Percentiles rank a stretch among this genome's conserved stretches.
Evolutionary conservation across 202 grass and related monocot genomes (phyloP).

Genomic region (Thinopyrum obtusiflorum): DNA sequence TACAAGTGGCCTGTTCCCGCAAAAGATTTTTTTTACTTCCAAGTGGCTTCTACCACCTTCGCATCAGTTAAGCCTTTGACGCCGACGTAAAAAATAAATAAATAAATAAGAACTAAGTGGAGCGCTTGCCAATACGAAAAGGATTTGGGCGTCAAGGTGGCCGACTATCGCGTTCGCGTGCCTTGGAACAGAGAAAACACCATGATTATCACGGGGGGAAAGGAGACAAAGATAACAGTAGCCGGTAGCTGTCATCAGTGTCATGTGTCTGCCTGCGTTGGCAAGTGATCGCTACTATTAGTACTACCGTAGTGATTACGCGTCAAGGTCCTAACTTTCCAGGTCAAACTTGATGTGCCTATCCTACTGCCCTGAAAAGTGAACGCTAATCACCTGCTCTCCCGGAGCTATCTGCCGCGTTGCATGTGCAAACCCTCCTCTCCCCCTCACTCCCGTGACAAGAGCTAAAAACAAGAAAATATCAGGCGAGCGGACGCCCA

Average conservation of each 20-base stretch:
- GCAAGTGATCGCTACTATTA: neutral
- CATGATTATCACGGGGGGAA: conserved; percentile 4
- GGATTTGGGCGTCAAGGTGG: neutral
- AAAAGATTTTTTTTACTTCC: too few relatives aligned
- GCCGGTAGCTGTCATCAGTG: neutral
- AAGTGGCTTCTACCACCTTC: neutral
- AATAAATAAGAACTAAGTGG: too few relatives aligned
- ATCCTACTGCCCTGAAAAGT: neutral
- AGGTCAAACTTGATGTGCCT: neutral
- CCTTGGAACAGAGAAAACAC: neutral
- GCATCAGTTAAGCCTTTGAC: neutral
- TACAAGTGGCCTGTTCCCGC: too few relatives aligned
- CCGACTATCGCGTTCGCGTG: neutral
- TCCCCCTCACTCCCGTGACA: neutral
- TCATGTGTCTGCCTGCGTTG: neutral
- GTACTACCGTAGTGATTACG: neutral
- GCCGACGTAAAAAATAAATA: neutral
- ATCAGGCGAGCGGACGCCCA: too few relatives aligned
- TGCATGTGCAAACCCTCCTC: neutral
- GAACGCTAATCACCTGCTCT: conserved; percentile 12
- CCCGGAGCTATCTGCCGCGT: neutral
- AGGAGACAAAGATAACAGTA: neutral
- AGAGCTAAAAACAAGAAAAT: too few relatives aligned
- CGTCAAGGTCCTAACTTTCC: neutral
- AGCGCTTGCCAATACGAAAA: too few relatives aligned